These are phyloP conservation scores for Jamesozyma piceae DNA, from an alignment of 805 yeast species.

Conservation along the genomic window DNA sequence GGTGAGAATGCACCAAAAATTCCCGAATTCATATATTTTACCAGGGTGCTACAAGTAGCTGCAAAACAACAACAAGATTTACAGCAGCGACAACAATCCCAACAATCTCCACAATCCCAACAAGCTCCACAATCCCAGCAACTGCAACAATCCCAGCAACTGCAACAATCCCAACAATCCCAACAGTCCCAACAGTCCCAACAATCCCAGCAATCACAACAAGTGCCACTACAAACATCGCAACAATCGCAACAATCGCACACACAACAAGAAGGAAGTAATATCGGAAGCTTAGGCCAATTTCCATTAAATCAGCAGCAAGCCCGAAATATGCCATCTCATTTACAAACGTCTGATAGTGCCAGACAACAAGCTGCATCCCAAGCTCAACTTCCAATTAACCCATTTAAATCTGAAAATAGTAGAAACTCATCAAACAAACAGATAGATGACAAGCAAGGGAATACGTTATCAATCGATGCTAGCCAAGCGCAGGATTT, in stretches of 20 bases:
- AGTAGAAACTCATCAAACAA: not conserved
- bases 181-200: constrained; percentile 4
- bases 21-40: constrained; percentile 29
- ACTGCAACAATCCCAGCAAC: constrained; percentile 1
- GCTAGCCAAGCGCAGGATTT: not conserved
- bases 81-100: constrained; percentile 18
- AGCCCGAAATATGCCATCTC: constrained; percentile 6
- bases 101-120: constrained; percentile 2
- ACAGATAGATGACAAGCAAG: not conserved
- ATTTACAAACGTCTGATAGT: not conserved
- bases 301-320: constrained; percentile 4
- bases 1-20: constrained; percentile 29
- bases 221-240: constrained; percentile 9
- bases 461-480: not conserved
- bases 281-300: not conserved
- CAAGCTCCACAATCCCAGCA: not conserved
- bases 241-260: constrained; percentile 8
- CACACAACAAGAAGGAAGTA: constrained; percentile 1
- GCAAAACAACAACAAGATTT: constrained; percentile 29
- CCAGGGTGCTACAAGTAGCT: constrained; percentile 28
- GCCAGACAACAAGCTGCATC: not conserved
- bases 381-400: constrained; percentile 1
- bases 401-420: constrained; percentile 1
- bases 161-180: not conserved
- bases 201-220: constrained; percentile 13